Evolutionary conservation across 148 eudicot genomes (phyloP), one percentile per base, ranked within the genome.

Genomic region (Amaranthus hypochondriacus): DNA sequence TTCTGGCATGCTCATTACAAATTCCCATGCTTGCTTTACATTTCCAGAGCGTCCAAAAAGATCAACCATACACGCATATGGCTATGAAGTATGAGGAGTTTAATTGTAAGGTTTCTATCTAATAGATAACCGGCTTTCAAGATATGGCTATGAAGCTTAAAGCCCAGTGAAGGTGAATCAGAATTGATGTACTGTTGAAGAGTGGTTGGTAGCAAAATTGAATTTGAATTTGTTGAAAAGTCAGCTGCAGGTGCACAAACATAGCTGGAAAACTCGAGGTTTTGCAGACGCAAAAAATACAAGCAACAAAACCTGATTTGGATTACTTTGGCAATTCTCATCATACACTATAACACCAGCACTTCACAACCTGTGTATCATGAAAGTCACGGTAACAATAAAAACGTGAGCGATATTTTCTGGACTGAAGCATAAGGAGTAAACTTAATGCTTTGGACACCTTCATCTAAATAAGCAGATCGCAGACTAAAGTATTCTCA

Each of bases 21-120:
- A 88, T 53, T 85, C 88, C 84, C 87, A 80, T 6, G 96, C 96
- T 76, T 85, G 75, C 39, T 85, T 66, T 79, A 92, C 49, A 53
- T 84, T 88, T 69, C 97, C 97, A 15, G 88, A 81, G 4, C 96
- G 86, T 43, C 98, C 98, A 60, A 92, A 76, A 53, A 95, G 84
- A 85, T 95, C 97, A 57, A 92, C 93, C 97, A 95, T 85, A 76
- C 97, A 95, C 49, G 97, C 89, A 73, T 90, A 95, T 76, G 90
- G 98, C 83, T 92, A 62, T 95, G 65, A 0, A 90, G 73, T 2
- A 90, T 87, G 14, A 90, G 84, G 60, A 95, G 90, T 54, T 95
- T 95, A 75, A 90, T 95, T 43, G 77, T 66, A 58, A 90, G 84
- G 70, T 87, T 95, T 52, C 77, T 77, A 75, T 89, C 87, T 75